Base-by-base conservation (phyloP, 192 early-diverging fungal genomes). In the Geosiphon pyriformis region DNA sequence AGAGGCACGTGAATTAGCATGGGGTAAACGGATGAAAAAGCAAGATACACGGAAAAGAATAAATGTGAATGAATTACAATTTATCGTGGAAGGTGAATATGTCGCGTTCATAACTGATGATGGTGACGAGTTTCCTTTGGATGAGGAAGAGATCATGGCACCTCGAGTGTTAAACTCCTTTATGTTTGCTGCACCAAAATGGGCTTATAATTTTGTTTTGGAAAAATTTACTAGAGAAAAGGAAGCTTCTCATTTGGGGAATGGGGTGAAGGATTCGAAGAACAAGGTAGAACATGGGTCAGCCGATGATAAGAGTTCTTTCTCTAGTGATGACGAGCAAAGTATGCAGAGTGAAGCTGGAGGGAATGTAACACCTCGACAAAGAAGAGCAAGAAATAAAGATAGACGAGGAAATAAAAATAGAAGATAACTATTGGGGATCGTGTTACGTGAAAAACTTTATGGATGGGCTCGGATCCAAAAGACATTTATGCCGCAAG, bases 11-110 rank as follows among this genome's bases (percentile, higher is more conserved):
- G 73, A 74, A 71, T 72, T 74, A 72, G 76, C 73, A 6, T 73
- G 73, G 62, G 71, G 73, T 49, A 78, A 78, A 59, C 67, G 69
- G 37, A 71, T 78, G 72, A 73, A 78, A 56, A 72, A 74, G 15
- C 70, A 78, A 55, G 57, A 68, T 46, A 74, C 73, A 66, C 33
- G 61, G 33, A 65, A 74, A 17, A 62, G 67, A 22, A 72, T 70
- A 17, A 61, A 54, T 33, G 69, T 78, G 42, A 74, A 72, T n/a
- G 76, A 71, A 72, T 61, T 59, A 57, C 61, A 82, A 65, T 70
- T 71, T 74, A 54, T 65, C 64, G 22, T 68, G 37, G 62, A 79
- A 68, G n/a, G 72, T 68, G 70, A 76, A 48, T 50, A 72, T 57
- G 70, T 72, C 3, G 65, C 60, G 23, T 31, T 73, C 67, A 68